Base-by-base conservation (phyloP, 108 stramenopile species). In the Pseudonitzschia delicatissima region DNA sequence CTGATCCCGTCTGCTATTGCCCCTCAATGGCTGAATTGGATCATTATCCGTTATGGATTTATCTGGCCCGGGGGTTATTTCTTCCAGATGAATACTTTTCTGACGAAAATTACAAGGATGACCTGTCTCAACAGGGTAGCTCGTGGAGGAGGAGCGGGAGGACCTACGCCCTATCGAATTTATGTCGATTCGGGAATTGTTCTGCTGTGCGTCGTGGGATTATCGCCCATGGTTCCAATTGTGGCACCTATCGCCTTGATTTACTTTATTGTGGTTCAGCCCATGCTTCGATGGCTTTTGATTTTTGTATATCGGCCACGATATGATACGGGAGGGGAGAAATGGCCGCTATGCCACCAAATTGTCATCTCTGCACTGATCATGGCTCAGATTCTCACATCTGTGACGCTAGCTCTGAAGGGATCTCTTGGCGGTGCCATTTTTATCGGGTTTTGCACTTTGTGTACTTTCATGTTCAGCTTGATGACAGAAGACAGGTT, bases 151-250 rank as follows among this genome's bases (percentile, higher is more conserved):
- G 73, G 88, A 33, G 86, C 92, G 8, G 92, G 92, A 42, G 84
- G 85, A 17, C 87, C 87, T 6, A 77, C 86, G 34, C 91, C 91
- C 8, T 95, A 85, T 63, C 69, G 94, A 6, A 75, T 95, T 13
- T 95, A 87, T 69, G 83, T 95, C 35, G 94, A 95, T 68, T 73
- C 82, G 35, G 89, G 90, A 49, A 83, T 90, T 5, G 88, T 88
- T 11, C 78, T 94, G 9, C 29, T 95, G 57, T 91, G 87, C 60
- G 60, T 82, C 15, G 69, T 89, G 3, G 79, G 87, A 9, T 80
- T 95, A 44, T 75, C 82, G 26, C 88, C 90, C 4, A 77, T 80
- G 44, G 79, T 77, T 17, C 93, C 94, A 23, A 69, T 92, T 5
- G 85, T 95, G 29, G 82, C 85, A 15, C 87, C 86, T 13, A 70